Percentiles rank a stretch among this genome's conserved stretches.
Evolutionary conservation across 306 rosid genomes (phyloP).

Genomic region (Vigna angularis): DNA sequence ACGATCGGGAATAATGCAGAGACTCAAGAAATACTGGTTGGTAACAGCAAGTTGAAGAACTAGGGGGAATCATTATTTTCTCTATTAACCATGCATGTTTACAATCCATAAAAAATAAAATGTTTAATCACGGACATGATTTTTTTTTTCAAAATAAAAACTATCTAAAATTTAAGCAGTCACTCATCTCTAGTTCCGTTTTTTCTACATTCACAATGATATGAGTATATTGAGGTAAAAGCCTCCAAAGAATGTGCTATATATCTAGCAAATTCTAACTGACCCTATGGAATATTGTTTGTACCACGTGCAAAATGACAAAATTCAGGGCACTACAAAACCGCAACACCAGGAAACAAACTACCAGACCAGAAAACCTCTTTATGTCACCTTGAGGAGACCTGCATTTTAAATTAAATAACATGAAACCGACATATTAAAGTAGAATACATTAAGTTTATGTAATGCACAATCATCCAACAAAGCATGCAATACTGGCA

Average conservation of each 20-base stretch:
- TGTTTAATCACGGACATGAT: slow-evolving; percentile 22
- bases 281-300: slow-evolving; percentile 58
- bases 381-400: slow-evolving; percentile 52
- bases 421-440: slow-evolving; percentile 25
- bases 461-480: slow-evolving; percentile 6
- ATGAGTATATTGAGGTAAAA: slow-evolving; percentile 50
- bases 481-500: slow-evolving; percentile 35
- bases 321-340: slow-evolving; percentile 53
- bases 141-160: not conserved
- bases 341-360: slow-evolving; percentile 67
- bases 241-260: slow-evolving; percentile 69
- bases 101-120: slow-evolving; percentile 49
- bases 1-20: no score
- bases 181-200: slow-evolving; percentile 54
- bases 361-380: slow-evolving; percentile 61
- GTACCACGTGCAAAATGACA: slow-evolving; percentile 55
- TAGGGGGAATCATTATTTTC: slow-evolving; percentile 48
- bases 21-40: not conserved
- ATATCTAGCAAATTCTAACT: slow-evolving; percentile 48
- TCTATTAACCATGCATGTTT: slow-evolving; percentile 54
- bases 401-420: slow-evolving; percentile 51
- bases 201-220: slow-evolving; percentile 70
- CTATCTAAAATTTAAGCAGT: slow-evolving; percentile 54
- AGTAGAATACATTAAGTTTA: slow-evolving; percentile 10
- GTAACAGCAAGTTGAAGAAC: not conserved